Base-by-base conservation (phyloP, 371 early-diverging fungal species). In the Circinella umbellata region DNA sequence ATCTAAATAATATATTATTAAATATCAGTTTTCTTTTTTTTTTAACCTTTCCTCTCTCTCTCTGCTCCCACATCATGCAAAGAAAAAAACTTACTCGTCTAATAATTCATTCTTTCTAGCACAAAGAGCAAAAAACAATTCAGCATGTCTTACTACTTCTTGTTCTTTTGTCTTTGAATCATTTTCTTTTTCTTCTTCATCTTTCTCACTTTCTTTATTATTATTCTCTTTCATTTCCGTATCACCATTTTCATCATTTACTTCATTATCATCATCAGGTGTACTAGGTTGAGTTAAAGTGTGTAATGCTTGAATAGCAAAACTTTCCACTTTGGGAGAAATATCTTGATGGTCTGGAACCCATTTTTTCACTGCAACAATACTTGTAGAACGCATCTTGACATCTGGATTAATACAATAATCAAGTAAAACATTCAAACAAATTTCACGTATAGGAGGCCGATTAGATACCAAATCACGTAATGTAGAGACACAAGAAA, bases 331-430 rank as follows among this genome's bases (percentile, higher is more conserved):
- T 46, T 69, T 65, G 4, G 75, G 74, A 7, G 84, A 70, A 15
- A 91, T 76, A 4, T 70, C 73, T 0, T 70, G 47, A 77, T 90
- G 87, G 51, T 88, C 85, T 6, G 84, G 83, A 15, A 86, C 82
- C 89, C 91, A 92, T 64, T 88, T 86, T 64, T 85, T 86, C 10
- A 82, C 88, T 17, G 84, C 85, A 0, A 87, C 78, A 73, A 93
- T 91, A 35, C 90, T 86, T 8, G 80, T 79, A 46, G 77, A 72
- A 66, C 87, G 72, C 64, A 74, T 83, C 63, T 77, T 80, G 36
- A 78, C 76, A 60, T 82, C 79, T 13, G 74, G 69, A 63, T 77
- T 62, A 4, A 69, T 72, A 59, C 83, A 82, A 13, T 75, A 69
- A 59, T 78, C 76, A 36, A 85, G 64, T 27, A 85, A 63, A 0